Evolutionary conservation across 495 filamentous ascomycete species (phyloP).

Genomic region (Alectoria sarmentosa): DNA sequence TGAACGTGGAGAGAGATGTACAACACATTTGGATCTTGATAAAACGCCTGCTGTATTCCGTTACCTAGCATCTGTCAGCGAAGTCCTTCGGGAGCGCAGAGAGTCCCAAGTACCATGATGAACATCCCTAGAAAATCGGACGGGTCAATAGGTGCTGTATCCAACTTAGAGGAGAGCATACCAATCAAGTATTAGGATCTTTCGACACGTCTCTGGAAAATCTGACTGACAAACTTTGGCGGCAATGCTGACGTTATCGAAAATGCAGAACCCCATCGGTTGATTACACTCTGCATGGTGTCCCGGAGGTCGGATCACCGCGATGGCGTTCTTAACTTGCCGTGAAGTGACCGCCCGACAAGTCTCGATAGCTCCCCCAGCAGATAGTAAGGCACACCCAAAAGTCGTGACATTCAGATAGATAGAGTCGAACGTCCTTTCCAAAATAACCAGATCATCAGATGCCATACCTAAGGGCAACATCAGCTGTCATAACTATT

Average conservation of each 20-base stretch:
- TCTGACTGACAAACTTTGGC: constrained; percentile 72
- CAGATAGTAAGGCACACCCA: constrained; percentile 70
- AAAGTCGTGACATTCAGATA: constrained; percentile 84
- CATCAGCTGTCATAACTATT: constrained; percentile 1
- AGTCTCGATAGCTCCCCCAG: constrained; percentile 93
- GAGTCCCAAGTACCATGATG: constrained; percentile 46
- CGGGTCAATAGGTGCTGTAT: background rate
- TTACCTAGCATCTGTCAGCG: constrained; percentile 55
- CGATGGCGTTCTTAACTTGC: constrained; percentile 85
- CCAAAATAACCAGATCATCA: constrained; percentile 56
- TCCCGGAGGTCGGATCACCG: constrained; percentile 87
- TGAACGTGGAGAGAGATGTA: constrained; percentile 97
- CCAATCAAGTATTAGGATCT: constrained; percentile 93
- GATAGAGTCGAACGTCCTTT: constrained; percentile 68
- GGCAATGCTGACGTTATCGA: constrained; percentile 93
- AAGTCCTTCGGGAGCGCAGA: background rate
- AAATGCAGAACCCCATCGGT: constrained; percentile 91
- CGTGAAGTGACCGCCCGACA: constrained; percentile 75
- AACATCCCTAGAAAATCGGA: constrained; percentile 44
- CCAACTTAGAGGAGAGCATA: constrained; percentile 42
- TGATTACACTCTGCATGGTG: constrained; percentile 85
- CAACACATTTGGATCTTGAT: constrained; percentile 86
- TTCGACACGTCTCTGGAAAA: constrained; percentile 71
- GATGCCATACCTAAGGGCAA: constrained; percentile 6
- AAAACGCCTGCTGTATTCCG: constrained; percentile 94